Evolutionary conservation across 768 basidiomycete genomes (phyloP), one percentile per base, ranked within the genome.

Genomic region (Sistotremastrum suecicum): DNA sequence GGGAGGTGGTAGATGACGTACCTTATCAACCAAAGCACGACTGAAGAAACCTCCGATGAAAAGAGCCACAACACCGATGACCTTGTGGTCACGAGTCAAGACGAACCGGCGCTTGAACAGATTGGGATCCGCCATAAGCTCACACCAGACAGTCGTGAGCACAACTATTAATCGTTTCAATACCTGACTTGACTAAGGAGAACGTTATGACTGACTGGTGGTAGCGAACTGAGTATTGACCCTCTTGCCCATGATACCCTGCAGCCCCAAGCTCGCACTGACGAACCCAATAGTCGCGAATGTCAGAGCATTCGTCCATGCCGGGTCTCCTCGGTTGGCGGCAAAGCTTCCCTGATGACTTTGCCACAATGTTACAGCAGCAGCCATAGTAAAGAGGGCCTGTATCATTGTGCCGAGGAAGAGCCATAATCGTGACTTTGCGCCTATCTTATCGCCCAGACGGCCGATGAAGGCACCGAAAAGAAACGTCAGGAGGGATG

Each of bases 61-160:
- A 44, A 90, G 71, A n/a, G 72, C 58, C 34, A 63, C 39, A 11
- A 64, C 59, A 7, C 61, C 85, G 54, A 83, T 66, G 39, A 77
- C 56, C 56, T 79, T 78, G 62, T 84, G 77, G 58, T 90, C 85
- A 41, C 85, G 77, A 1, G 78, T 67, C 6, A 57, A 58, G 50
- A 83, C 70, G 43, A 62, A 63, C 42, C 71, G 64, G 37, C 69
- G 68, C 29, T 68, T 55, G 68, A 90, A 82, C 20, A 92, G 72
- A 41, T 74, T 62, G 0, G 87, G 87, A 59, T 88, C 85, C 42
- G 79, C 78, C 71, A 84, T 72, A 41, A 91, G 74, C 54, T 91
- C 88, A 52, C 87, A 85, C 86, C 86, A 91, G 47, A 88, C 74
- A 11, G 83, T 85, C 10, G 88, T 91, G 7, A 91, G 68, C 39